Conservation (phyloP, 2,329 filamentous ascomycete species). For the Akanthomyces muscarius region DNA sequence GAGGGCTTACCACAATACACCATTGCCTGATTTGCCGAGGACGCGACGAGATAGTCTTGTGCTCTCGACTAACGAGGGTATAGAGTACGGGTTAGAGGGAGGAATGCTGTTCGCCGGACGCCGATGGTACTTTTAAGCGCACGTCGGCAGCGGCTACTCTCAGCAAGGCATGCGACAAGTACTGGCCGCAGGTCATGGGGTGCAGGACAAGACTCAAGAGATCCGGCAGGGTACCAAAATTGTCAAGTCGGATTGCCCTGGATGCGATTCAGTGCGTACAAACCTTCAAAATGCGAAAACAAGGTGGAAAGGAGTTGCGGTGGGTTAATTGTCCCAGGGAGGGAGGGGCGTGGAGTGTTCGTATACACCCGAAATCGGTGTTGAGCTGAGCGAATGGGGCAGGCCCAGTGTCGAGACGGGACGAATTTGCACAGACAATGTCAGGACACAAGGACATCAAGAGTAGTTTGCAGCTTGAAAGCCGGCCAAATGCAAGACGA, state of each 20-base stretch:
- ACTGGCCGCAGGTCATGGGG: background rate
- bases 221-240: background rate
- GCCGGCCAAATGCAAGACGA: background rate
- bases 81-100: background rate
- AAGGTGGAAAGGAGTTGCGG: background rate
- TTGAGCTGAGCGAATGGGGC: background rate
- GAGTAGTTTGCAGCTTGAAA: background rate
- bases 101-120: background rate
- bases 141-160: background rate
- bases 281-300: background rate
- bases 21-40: slow-evolving; percentile 33
- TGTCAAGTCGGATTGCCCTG: background rate
- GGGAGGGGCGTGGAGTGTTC: background rate
- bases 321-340: background rate
- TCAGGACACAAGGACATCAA: background rate
- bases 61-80: background rate
- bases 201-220: background rate
- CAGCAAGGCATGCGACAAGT: background rate
- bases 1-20: slow-evolving; percentile 57
- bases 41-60: background rate
- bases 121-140: background rate
- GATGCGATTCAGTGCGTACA: background rate
- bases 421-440: background rate
- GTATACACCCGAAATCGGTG: background rate
- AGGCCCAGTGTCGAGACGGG: background rate